Base-by-base conservation (phyloP, 1,284 basidiomycete species). In the Irpex sp. region DNA sequence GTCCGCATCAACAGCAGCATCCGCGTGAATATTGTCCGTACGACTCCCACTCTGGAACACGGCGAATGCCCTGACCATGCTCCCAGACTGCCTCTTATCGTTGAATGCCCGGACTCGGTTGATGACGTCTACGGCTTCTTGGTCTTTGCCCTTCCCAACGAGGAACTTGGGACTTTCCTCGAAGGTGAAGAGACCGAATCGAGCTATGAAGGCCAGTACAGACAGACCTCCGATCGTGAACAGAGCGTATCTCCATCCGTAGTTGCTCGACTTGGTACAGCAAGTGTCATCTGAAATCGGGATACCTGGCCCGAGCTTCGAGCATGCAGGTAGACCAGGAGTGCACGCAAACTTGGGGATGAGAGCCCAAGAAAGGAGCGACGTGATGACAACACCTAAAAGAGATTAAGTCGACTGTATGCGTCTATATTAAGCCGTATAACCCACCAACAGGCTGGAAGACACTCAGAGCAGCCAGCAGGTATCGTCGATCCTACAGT, bases 151-250 rank as follows among this genome's bases (percentile, higher is more conserved):
- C 63, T 85, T 83, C 3, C 85, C 85, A 70, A 93, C 83, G 31
- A 94, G 81, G 72, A 80, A 92, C 72, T 89, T 90, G 4, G 89
- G 89, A 65, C 84, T 87, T 72, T 93, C 90, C 63, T 86, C 78
- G 58, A 93, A 81, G 5, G 80, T 77, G 77, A 92, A 92, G 57
- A 88, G 75, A 71, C 90, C 83, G 77, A 89, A 90, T 49, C 90
- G 88, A 47, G 87, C 71, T 61, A 83, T 67, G 78, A 86, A 92
- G 47, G 90, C 77, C 31, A 85, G 51, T 62, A 90, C 74, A 73
- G 84, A 87, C 49, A 89, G 70, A 0, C 81, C 86, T 5, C 85
- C 86, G 69, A 87, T 81, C 19, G 80, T 76, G 71, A 81, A 86
- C 4, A 88, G 74, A 64, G 84, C 84, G 69, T 88, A 90, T 15